A percentile compares a stretch with the other conserved stretches of the same genome.
Evolutionary conservation across 805 yeast species (phyloP).

Genomic region (Helenozyma rhizophorensis): DNA sequence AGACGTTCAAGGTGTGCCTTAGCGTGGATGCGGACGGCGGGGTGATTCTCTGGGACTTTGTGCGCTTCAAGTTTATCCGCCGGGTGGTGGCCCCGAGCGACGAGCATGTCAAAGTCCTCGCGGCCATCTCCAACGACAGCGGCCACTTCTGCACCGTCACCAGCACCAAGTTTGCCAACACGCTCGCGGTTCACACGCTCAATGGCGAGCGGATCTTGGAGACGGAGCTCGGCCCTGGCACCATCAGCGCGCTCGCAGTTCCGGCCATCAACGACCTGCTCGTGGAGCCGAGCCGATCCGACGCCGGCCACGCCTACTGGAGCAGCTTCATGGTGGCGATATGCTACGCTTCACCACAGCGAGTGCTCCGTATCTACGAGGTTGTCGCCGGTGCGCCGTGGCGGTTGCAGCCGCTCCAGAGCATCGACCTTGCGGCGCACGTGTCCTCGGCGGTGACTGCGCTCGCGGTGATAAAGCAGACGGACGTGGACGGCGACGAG

Average conservation of each 20-base stretch:
- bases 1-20: conserved; percentile 50
- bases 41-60: conserved; percentile 62
- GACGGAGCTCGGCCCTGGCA: conserved; percentile 14
- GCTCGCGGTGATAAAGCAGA: conserved; percentile 23
- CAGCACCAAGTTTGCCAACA: conserved; percentile 12
- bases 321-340: conserved; percentile 30
- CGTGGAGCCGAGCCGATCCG: conserved; percentile 20
- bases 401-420: conserved; percentile 10
- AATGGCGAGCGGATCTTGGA: conserved; percentile 46
- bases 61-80: conserved; percentile 48
- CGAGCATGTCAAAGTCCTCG: conserved; percentile 21
- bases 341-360: conserved; percentile 18
- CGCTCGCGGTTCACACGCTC: conserved; percentile 41
- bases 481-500: conserved; percentile 31
- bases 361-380: conserved; percentile 19
- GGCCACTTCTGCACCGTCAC: conserved; percentile 47
- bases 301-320: conserved; percentile 34
- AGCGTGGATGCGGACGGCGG: conserved; percentile 54
- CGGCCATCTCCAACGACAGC: conserved; percentile 49
- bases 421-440: conserved; percentile 4
- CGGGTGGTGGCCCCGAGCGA: conserved; percentile 17
- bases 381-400: conserved; percentile 16
- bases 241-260: conserved; percentile 21
- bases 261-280: conserved; percentile 27
- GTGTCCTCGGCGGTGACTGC: conserved; percentile 22